Conservation (phyloP, 2,329 filamentous ascomycete genomes). For the Trichoderma atrobrunneum region DNA sequence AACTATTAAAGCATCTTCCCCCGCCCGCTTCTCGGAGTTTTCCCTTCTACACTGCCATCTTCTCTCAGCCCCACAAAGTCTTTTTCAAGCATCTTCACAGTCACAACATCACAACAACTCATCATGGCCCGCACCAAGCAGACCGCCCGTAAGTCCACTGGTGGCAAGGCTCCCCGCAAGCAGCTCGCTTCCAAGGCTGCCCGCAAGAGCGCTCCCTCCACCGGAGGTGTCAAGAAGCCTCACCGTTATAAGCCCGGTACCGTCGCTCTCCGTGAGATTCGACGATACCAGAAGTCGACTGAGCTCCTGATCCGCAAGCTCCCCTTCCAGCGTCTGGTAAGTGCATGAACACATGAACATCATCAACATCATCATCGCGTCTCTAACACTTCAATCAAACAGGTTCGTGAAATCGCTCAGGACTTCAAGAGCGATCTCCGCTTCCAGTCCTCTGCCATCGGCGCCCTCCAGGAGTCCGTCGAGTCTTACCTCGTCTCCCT, state of each 20-base stretch:
- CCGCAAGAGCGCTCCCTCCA: slow-evolving; percentile 96
- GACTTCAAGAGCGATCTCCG: slow-evolving; percentile 94
- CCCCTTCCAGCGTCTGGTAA: slow-evolving; percentile 90
- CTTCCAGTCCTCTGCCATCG: slow-evolving; percentile 98
- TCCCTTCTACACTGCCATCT: slow-evolving; percentile 42
- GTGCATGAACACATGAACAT: slow-evolving; percentile 24
- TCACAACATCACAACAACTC: slow-evolving; percentile 33
- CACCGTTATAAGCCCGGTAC: slow-evolving; percentile 89
- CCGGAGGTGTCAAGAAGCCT: slow-evolving; percentile 96
- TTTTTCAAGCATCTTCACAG: slow-evolving; percentile 29
- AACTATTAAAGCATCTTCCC: slow-evolving; percentile 46
- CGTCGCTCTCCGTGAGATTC: slow-evolving; percentile 96
- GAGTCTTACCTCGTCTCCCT: slow-evolving; percentile 98
- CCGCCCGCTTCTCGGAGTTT: slow-evolving; percentile 39
- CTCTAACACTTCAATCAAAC: background rate
- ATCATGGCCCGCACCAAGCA: slow-evolving; percentile 66
- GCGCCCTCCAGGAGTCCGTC: slow-evolving; percentile 95
- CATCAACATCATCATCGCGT: background rate
- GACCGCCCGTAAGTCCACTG: slow-evolving; percentile 72
- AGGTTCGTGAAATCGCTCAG: slow-evolving; percentile 90
- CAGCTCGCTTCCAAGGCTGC: slow-evolving; percentile 99
- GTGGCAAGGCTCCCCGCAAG: slow-evolving; percentile 82
- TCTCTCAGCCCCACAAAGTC: slow-evolving; percentile 28
- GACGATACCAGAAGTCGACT: slow-evolving; percentile 96
- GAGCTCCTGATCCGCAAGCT: slow-evolving; percentile 96